Base-by-base conservation (phyloP, 148 eudicot species). In the Fagopyrum esculentum region DNA sequence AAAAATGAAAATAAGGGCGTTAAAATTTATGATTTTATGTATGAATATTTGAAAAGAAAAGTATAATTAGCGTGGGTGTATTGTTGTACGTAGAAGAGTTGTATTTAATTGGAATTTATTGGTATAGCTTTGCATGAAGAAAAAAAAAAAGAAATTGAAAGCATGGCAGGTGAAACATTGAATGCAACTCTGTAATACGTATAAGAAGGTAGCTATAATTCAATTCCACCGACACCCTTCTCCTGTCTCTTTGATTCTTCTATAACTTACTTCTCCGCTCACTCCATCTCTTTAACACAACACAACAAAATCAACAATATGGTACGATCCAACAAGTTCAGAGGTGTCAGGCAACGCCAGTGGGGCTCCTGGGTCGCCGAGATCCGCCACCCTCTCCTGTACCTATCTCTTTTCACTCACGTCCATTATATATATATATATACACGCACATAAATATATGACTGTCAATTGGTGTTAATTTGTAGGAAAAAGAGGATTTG, bases 291-390 rank as follows among this genome's bases (percentile, higher is more conserved):
- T 57, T 6, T 57, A 57, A 57, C 43, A 63, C 0, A 30, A 63
- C n/a, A n/a, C n/a, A n/a, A n/a, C n/a, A n/a, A n/a, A n/a, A n/a
- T n/a, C n/a, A n/a, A n/a, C 46, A 26, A 7, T 6, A 82, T 85
- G 83, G 81, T 83, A 80, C 85, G 75, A 71, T 64, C 90, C 51
- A 81, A 78, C 82, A 89, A 89, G 86, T 89, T 80, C 85, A 83
- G 90, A 81, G 92, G 90, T 68, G 92, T 89, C 76, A 84, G 92
- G 73, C 92, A 89, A 61, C 90, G 92, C 78, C 92, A 89, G 55
- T 89, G 92, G 92, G 90, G 92, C 48, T 87, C 92, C 4, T 89
- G 92, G 92, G 92, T 89, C 50, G 79, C 92, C 43, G 92, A 89
- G 75, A 89, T 89, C 78, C 92, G 92, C n/a, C 92, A 89, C 30